These are phyloP conservation scores for Parafenestella ontariensis DNA, from an alignment of 2,329 filamentous ascomycete genomes.

Conservation along the genomic window DNA sequence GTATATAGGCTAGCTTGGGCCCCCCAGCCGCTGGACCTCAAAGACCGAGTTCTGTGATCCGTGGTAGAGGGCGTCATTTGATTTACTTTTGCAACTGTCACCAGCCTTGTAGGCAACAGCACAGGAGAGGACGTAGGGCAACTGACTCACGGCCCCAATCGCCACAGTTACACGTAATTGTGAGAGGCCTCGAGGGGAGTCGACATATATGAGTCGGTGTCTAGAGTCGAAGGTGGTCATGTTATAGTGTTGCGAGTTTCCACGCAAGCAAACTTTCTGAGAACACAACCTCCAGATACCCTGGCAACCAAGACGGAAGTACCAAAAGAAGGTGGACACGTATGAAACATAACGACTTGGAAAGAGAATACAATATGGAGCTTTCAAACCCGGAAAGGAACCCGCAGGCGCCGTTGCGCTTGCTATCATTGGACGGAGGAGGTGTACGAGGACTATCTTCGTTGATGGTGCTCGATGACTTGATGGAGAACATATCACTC, in stretches of 20 bases:
- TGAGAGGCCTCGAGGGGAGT: constrained; percentile 6
- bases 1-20: constrained; percentile 12
- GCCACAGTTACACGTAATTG: constrained; percentile 12
- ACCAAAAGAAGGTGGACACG: not conserved
- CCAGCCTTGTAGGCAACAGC: constrained; percentile 25
- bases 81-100: constrained; percentile 6
- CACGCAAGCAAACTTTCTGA: constrained; percentile 3
- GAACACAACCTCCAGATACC: not conserved
- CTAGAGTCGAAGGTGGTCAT: not conserved
- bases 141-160: constrained; percentile 16
- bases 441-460: constrained; percentile 50
- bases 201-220: constrained; percentile 6
- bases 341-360: not conserved
- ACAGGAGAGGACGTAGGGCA: not conserved
- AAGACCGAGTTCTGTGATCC: not conserved
- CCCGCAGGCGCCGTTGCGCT: constrained; percentile 42
- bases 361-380: constrained; percentile 25
- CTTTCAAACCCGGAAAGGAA: constrained; percentile 35
- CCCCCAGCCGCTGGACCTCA: not conserved
- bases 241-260: not conserved
- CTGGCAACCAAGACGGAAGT: not conserved
- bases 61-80: constrained; percentile 8
- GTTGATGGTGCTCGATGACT: constrained; percentile 48
- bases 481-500: constrained; percentile 49
- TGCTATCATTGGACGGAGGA: constrained; percentile 48